phyloP scores from a whole-genome alignment of 345 rosid genomes.

The Eucalyptus curtisii region DNA sequence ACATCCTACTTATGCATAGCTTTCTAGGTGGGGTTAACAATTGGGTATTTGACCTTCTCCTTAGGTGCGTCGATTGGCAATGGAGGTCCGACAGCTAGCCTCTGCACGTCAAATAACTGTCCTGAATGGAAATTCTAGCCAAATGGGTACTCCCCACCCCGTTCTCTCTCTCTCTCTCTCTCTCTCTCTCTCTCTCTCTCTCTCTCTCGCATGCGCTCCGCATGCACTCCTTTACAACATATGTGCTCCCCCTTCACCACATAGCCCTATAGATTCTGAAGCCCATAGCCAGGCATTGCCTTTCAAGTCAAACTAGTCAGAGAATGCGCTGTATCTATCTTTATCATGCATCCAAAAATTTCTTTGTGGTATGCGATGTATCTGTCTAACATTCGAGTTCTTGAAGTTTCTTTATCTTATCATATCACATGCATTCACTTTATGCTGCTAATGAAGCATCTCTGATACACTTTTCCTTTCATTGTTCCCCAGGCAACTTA shows the following conservation, averaged over 20 bases:
- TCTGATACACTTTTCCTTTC: background rate
- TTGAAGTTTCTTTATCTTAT: background rate
- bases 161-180: background rate
- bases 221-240: background rate
- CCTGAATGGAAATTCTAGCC: constrained; percentile 56
- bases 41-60: background rate
- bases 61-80: constrained; percentile 55
- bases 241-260: background rate
- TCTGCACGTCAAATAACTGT: constrained; percentile 69
- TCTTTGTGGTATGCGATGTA: background rate
- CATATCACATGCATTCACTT: background rate
- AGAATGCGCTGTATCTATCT: background rate
- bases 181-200: background rate
- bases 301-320: background rate
- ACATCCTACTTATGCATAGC: background rate
- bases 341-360: background rate
- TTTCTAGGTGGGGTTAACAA: background rate
- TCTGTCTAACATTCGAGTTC: background rate
- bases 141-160: constrained; percentile 1
- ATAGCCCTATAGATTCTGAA: background rate
- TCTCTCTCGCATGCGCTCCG: background rate
- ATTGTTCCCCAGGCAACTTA: constrained; percentile 33
- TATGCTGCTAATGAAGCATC: background rate
- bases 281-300: background rate
- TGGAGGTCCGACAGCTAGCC: constrained; percentile 55